These are phyloP conservation scores for Purshia tridentata DNA, from an alignment of 306 rosid species.

Conservation along the genomic window DNA sequence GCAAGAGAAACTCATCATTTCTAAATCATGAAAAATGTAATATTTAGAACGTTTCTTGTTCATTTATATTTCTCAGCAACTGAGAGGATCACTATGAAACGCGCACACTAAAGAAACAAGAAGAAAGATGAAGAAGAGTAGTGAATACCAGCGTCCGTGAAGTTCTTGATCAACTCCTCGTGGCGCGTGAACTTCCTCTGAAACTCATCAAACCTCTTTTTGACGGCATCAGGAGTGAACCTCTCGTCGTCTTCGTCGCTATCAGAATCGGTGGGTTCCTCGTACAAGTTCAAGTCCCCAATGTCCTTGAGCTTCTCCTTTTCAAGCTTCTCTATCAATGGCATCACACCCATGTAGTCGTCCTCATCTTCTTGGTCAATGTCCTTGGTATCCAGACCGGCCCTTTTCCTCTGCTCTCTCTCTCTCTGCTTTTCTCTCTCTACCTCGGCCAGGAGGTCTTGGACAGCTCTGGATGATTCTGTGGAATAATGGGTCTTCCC, in stretches of 20 bases:
- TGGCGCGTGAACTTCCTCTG: conserved; percentile 67
- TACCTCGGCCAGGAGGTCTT: conserved; percentile 56
- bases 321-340: conserved; percentile 64
- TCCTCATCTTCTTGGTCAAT: conserved; percentile 55
- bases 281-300: conserved; percentile 35
- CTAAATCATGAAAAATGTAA: neutral
- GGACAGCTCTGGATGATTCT: conserved; percentile 29
- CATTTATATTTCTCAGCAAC: neutral
- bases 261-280: conserved; percentile 83
- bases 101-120: neutral
- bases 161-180: conserved; percentile 54
- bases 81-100: neutral
- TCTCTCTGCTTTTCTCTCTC: conserved; percentile 67
- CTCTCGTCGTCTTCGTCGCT: conserved; percentile 68
- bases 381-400: conserved; percentile 62
- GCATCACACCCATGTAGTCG: conserved; percentile 67
- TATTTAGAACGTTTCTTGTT: neutral
- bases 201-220: conserved; percentile 43
- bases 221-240: conserved; percentile 37
- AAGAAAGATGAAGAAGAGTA: neutral
- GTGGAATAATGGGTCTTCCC: conserved; percentile 45
- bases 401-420: conserved; percentile 47
- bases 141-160: conserved; percentile 46
- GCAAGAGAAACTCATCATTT: neutral
- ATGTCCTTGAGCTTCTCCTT: conserved; percentile 45